A percentile compares a stretch with the other conserved stretches of the same genome.
Evolutionary conservation across 1,284 basidiomycete species (phyloP).

Genomic region (Heterobasidion parviporum): DNA sequence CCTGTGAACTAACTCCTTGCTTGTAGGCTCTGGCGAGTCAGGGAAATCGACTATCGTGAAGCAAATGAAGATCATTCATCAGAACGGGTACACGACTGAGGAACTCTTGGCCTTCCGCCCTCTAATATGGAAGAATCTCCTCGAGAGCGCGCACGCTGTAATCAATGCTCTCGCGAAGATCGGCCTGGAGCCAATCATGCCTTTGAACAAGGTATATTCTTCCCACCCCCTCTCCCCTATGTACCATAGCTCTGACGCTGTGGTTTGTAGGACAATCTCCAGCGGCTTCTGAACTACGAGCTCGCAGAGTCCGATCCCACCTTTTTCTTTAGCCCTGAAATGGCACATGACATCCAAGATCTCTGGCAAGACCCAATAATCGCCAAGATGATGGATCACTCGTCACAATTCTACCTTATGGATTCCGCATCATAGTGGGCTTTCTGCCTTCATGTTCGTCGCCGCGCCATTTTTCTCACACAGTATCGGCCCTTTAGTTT

Average conservation of each 20-base stretch:
- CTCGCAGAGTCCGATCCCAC: slow-evolving; percentile 24
- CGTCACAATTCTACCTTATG: slow-evolving; percentile 93
- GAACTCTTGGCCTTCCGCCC: slow-evolving; percentile 78
- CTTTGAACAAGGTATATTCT: slow-evolving; percentile 60
- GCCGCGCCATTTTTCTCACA: not conserved
- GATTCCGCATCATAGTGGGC: slow-evolving; percentile 88
- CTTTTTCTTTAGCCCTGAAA: slow-evolving; percentile 48
- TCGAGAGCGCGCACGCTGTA: slow-evolving; percentile 87
- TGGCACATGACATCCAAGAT: slow-evolving; percentile 73
- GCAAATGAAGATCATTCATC: slow-evolving; percentile 99
- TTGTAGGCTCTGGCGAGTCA: slow-evolving; percentile 72
- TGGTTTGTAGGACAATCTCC: slow-evolving; percentile 37
- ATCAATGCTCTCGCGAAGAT: slow-evolving; percentile 88
- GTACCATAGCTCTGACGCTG: not conserved
- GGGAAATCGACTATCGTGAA: slow-evolving; percentile 97
- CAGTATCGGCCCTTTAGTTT: slow-evolving; percentile 46
- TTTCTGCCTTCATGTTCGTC: not conserved
- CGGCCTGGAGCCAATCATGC: slow-evolving; percentile 74
- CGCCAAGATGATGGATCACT: slow-evolving; percentile 77
- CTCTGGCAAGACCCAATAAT: slow-evolving; percentile 93
- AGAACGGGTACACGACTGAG: slow-evolving; percentile 80
- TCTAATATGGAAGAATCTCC: slow-evolving; percentile 79
- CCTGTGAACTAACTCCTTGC: not conserved
- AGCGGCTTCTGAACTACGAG: slow-evolving; percentile 55
- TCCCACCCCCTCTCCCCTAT: not conserved